Evolutionary conservation across 2,329 filamentous ascomycete genomes (phyloP).

Genomic region (Epicoccum sorghinum): DNA sequence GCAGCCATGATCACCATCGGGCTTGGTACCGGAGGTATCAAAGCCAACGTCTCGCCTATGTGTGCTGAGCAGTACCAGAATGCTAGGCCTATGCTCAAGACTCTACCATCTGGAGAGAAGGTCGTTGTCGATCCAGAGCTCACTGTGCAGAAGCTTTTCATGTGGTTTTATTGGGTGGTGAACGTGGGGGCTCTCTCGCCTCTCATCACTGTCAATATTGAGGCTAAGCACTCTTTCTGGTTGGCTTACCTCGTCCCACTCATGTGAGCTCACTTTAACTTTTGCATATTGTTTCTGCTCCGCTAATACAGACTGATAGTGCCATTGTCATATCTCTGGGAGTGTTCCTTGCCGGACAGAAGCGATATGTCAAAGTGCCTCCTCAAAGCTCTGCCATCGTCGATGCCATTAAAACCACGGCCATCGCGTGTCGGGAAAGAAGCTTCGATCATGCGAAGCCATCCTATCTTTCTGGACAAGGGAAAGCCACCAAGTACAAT

Average conservation of each 20-base stretch:
- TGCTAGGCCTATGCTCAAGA: slow-evolving; percentile 1
- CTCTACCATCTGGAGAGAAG: slow-evolving; percentile 8
- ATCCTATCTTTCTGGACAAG: slow-evolving; percentile 1
- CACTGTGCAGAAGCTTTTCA: slow-evolving; percentile 15
- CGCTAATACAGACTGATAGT: not conserved
- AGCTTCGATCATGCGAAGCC: slow-evolving; percentile 16
- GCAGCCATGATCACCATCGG: slow-evolving; percentile 15
- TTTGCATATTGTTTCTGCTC: not conserved
- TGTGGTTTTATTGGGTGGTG: slow-evolving; percentile 16
- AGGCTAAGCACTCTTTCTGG: slow-evolving; percentile 16
- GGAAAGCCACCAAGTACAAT: not conserved
- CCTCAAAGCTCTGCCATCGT: slow-evolving; percentile 18
- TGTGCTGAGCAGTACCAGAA: slow-evolving; percentile 17
- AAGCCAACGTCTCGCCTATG: slow-evolving; percentile 17
- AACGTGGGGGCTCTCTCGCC: slow-evolving; percentile 13
- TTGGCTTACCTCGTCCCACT: slow-evolving; percentile 7
- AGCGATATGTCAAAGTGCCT: slow-evolving; percentile 10
- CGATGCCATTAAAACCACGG: slow-evolving; percentile 14
- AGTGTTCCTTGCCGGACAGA: slow-evolving; percentile 1
- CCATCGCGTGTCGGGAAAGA: not conserved
- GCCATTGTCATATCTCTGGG: slow-evolving; percentile 7
- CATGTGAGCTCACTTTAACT: not conserved
- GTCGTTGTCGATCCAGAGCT: slow-evolving; percentile 18
- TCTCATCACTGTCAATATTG: slow-evolving; percentile 18
- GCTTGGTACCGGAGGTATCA: slow-evolving; percentile 20